phyloP scores from a whole-genome alignment of 2,329 filamentous ascomycete species.

The Dothidotthia symphoricarpi region DNA sequence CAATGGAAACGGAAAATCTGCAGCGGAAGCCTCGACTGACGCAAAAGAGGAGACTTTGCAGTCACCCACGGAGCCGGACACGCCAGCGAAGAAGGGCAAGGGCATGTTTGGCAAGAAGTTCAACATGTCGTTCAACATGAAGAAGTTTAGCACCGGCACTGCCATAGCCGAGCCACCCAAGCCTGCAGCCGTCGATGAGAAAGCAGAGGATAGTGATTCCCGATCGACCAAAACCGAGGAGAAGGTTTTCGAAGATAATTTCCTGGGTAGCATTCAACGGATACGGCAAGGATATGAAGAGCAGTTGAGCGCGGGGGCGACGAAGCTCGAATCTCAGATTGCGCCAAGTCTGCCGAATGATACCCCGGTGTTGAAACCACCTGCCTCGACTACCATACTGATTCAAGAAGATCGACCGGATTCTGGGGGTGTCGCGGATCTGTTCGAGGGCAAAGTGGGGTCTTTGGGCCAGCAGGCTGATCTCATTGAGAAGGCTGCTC shows the following conservation, averaged over 20 bases:
- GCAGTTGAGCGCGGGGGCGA: slow-evolving; percentile 53
- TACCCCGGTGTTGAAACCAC: slow-evolving; percentile 73
- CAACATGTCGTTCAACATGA: slow-evolving; percentile 74
- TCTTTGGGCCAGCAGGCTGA: slow-evolving; percentile 75
- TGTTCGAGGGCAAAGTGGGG: slow-evolving; percentile 86
- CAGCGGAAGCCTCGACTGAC: slow-evolving; percentile 29
- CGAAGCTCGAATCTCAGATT: slow-evolving; percentile 61
- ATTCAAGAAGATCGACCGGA: slow-evolving; percentile 66
- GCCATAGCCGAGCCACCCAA: slow-evolving; percentile 63
- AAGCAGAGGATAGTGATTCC: slow-evolving; percentile 61
- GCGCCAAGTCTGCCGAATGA: slow-evolving; percentile 69
- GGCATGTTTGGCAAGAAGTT: slow-evolving; percentile 80
- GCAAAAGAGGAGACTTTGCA: slow-evolving; percentile 28
- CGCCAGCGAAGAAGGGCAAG: slow-evolving; percentile 54
- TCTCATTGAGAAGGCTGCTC: slow-evolving; percentile 78
- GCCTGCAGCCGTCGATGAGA: slow-evolving; percentile 71
- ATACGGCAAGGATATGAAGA: slow-evolving; percentile 73
- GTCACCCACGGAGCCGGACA: slow-evolving; percentile 45
- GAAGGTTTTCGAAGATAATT: slow-evolving; percentile 72
- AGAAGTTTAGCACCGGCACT: slow-evolving; percentile 71
- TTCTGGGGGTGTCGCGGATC: slow-evolving; percentile 68
- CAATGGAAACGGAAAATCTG: slow-evolving; percentile 28
- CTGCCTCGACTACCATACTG: slow-evolving; percentile 60
- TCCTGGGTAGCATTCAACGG: slow-evolving; percentile 69
- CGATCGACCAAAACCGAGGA: slow-evolving; percentile 61